Conservation (phyloP, 805 yeast species). For the Starmerella khaoyaiensis region DNA sequence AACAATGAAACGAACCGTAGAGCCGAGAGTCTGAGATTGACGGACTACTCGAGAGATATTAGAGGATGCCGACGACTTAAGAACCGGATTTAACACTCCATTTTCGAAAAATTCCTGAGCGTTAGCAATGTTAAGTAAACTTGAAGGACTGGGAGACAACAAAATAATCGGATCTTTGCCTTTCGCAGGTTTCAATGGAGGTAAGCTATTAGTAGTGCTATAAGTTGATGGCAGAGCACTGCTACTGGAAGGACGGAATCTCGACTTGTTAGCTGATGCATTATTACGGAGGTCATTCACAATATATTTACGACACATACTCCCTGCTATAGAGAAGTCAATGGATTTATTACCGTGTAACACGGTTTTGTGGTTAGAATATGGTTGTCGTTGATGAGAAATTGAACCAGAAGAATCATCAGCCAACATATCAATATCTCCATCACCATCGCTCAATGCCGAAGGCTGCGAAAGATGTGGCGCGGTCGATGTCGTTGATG, state of each 20-base stretch:
- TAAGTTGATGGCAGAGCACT: background rate
- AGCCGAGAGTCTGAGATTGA: constrained; percentile 42
- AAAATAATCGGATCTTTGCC: constrained; percentile 54
- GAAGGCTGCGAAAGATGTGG: too few relatives aligned
- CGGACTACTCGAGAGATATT: constrained; percentile 42
- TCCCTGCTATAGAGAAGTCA: constrained; percentile 29
- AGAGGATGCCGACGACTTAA: constrained; percentile 27
- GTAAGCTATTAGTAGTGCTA: constrained; percentile 8
- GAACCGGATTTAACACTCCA: constrained; percentile 49
- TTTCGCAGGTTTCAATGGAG: constrained; percentile 19
- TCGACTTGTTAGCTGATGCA: background rate
- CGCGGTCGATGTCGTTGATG: too few relatives aligned
- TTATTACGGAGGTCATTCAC: constrained; percentile 17
- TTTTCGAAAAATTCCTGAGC: constrained; percentile 58
- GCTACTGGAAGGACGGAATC: background rate
- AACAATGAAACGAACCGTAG: constrained; percentile 51
- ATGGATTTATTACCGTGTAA: constrained; percentile 29
- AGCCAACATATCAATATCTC: constrained; percentile 6
- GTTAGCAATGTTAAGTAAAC: constrained; percentile 51
- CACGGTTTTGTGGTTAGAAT: constrained; percentile 33
- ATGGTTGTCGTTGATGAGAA: constrained; percentile 12
- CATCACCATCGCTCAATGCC: too few relatives aligned
- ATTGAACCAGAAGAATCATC: background rate
- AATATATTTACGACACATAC: constrained; percentile 26
- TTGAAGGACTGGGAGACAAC: constrained; percentile 68